These are phyloP conservation scores for Kodamaea neixiangensis DNA, from an alignment of 805 yeast genomes.

Conservation along the genomic window DNA sequence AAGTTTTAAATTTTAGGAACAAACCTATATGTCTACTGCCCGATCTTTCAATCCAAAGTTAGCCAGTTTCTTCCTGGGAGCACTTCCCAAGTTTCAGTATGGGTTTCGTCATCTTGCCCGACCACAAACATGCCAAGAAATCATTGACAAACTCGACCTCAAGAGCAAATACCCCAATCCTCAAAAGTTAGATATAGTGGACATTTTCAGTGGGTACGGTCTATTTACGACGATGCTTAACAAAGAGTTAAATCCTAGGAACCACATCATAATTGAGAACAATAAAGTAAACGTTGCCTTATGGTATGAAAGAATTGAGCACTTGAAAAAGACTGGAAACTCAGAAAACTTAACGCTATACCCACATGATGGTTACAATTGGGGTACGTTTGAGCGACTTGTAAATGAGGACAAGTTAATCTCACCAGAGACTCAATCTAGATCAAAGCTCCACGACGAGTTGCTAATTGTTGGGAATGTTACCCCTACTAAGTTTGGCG, in stretches of 20 bases:
- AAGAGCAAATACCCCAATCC: constrained; percentile 36
- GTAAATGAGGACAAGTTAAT: constrained; percentile 48
- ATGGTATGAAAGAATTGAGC: constrained; percentile 31
- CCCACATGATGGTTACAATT: constrained; percentile 59
- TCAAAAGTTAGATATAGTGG: constrained; percentile 52
- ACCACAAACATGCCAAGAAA: constrained; percentile 29
- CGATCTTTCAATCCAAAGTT: constrained; percentile 31
- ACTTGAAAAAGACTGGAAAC: constrained; percentile 24
- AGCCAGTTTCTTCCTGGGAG: constrained; percentile 21
- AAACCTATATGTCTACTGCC: not conserved
- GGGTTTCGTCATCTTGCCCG: constrained; percentile 21
- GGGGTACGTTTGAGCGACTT: constrained; percentile 61
- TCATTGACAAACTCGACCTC: constrained; percentile 52
- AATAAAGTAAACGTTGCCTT: constrained; percentile 28
- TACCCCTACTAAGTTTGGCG: constrained; percentile 54
- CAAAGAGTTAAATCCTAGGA: constrained; percentile 58
- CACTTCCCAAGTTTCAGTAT: constrained; percentile 20
- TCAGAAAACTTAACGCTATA: constrained; percentile 34
- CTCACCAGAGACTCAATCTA: constrained; percentile 22
- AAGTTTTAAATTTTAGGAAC: not conserved
- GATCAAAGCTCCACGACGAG: constrained; percentile 50
- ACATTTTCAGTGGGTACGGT: constrained; percentile 61
- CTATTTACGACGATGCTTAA: constrained; percentile 64
- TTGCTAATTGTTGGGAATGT: constrained; percentile 62
- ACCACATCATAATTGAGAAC: constrained; percentile 64